Evolutionary conservation across 2,329 filamentous ascomycete genomes (phyloP), one percentile per base, ranked within the genome.

Genomic region (Botrytis fabae): DNA sequence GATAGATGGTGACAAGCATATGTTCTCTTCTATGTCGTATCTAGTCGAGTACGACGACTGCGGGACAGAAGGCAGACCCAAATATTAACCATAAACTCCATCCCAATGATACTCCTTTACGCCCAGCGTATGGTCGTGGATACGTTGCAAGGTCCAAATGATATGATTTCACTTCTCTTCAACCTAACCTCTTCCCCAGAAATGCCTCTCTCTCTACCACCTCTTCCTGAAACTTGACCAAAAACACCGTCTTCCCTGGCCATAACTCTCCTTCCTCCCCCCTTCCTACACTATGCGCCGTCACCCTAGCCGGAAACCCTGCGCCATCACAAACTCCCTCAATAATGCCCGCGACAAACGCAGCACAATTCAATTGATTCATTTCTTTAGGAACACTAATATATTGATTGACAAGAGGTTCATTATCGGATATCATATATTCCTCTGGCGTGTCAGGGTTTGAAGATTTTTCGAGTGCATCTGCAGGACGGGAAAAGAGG

Each of bases 381-480:
- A 99, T 97, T 84, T 99, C 96, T 80, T 92, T 92, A 25, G 96
- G 96, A 70, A 98, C 92, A 79, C 91, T 94, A 80, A 99, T 92
- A 84, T 96, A 98, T 75, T 92, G 91, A 83, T 98, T 98, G 57
- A 98, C 95, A 69, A 98, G 87, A 35, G 96, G 96, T 82, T 98
- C 96, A 83, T 99, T 98, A 84, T 99, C 96, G 79, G 95, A 93
- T 79, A 99, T 96, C 95, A 99, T 98, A 86, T 98, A 99, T 85
- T 98, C 95, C 78, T 96, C 94, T 14, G 93, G 91, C 70, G 94
- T 95, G 70, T 91, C 89, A 14, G 93, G 91, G 79, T 93, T 91
- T 71, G 90, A 90, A 74, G 91, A 93, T 84, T 96, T 95, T 84
- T 99, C 96, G 73, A 99, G 90, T 28, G 94, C 92, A 84, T 98